Evolutionary conservation across 2,329 filamentous ascomycete genomes (phyloP).

Genomic region (Colletotrichum ledebouriae): DNA sequence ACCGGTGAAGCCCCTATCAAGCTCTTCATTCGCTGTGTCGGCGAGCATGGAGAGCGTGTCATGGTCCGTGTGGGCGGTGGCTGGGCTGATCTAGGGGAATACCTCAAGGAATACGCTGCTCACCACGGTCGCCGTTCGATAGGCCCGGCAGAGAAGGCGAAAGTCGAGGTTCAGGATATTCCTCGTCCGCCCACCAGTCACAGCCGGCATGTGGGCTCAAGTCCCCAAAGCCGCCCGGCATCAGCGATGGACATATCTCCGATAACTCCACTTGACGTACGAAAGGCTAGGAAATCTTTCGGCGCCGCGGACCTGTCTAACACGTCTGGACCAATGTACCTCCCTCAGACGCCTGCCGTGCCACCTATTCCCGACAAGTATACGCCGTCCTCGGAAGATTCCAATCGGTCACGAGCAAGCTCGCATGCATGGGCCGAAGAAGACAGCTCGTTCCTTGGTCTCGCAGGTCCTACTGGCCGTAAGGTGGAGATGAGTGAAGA

Average conservation of each 20-base stretch:
- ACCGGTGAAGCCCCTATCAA: constrained; percentile 92
- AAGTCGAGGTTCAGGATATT: constrained; percentile 71
- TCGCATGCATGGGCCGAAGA: constrained; percentile 71
- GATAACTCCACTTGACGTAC: constrained; percentile 65
- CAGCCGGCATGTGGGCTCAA: constrained; percentile 46
- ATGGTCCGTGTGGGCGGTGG: constrained; percentile 98
- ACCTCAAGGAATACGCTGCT: constrained; percentile 90
- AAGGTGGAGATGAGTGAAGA: constrained; percentile 77
- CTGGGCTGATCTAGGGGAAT: constrained; percentile 98
- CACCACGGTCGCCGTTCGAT: constrained; percentile 85
- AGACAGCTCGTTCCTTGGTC: constrained; percentile 71
- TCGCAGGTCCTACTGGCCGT: constrained; percentile 78
- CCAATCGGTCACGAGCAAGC: constrained; percentile 63
- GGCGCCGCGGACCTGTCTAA: constrained; percentile 50
- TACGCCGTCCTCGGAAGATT: constrained; percentile 60
- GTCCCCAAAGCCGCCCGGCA: constrained; percentile 52
- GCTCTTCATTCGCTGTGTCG: constrained; percentile 92
- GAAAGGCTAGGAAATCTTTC: constrained; percentile 65
- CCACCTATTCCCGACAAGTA: constrained; percentile 51
- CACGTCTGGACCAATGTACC: constrained; percentile 45
- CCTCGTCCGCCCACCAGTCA: constrained; percentile 48
- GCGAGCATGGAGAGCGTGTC: constrained; percentile 89
- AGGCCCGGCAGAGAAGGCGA: constrained; percentile 58
- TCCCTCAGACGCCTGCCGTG: constrained; percentile 60
- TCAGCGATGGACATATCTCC: constrained; percentile 55